Evolutionary conservation across 345 rosid species (phyloP).

Genomic region (Corchorus olitorius): DNA sequence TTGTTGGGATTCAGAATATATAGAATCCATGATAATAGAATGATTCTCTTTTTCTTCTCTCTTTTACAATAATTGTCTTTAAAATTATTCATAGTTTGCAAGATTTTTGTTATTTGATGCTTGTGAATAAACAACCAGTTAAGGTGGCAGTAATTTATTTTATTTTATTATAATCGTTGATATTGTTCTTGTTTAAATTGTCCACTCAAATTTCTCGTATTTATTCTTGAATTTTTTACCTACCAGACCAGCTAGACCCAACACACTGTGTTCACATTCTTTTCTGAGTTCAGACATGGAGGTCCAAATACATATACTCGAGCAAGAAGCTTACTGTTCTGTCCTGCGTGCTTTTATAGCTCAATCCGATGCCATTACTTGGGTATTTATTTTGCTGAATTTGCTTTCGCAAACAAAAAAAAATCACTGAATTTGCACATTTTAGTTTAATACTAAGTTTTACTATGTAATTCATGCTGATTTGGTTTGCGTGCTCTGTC

Average conservation of each 20-base stretch:
- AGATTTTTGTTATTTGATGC: not conserved
- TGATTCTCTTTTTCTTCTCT: not conserved
- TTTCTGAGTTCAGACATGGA: constrained; percentile 63
- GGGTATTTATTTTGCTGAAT: constrained; percentile 56
- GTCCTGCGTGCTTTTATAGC: constrained; percentile 97
- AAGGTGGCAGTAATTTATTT: not conserved
- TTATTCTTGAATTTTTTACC: not conserved
- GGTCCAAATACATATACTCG: constrained; percentile 85
- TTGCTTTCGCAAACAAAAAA: not conserved
- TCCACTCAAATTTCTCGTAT: not conserved
- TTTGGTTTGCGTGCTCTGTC: constrained; percentile 1
- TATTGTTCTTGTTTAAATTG: not conserved
- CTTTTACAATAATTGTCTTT: not conserved
- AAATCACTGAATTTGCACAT: not conserved
- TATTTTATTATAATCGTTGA: not conserved
- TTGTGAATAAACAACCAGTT: not conserved
- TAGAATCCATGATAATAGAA: not conserved
- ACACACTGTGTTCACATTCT: not conserved
- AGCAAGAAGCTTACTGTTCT: constrained; percentile 95
- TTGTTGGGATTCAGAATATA: not conserved
- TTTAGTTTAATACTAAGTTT: not conserved
- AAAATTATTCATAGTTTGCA: not conserved
- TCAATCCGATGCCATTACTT: constrained; percentile 94
- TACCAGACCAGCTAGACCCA: not conserved
- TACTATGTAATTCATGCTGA: not conserved